Evolutionary conservation across 208 protist genomes (phyloP).

Genomic region (Angomonas desouzai): DNA sequence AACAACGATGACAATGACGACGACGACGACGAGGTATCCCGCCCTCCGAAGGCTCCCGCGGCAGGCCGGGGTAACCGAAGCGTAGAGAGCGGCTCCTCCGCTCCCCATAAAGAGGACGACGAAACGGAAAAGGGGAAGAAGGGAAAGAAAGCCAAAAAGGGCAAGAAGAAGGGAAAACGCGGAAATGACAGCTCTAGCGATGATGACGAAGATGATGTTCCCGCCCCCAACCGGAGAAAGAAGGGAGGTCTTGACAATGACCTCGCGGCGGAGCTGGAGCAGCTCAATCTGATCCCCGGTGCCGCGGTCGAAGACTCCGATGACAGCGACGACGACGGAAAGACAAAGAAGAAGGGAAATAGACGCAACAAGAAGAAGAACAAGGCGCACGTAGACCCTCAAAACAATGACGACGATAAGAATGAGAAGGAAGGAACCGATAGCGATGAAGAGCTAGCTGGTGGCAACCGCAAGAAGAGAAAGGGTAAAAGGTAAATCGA

Average conservation of each 20-base stretch:
- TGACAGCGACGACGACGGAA: slow-evolving; percentile 17
- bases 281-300: slow-evolving; percentile 1
- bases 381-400: slow-evolving; percentile 5
- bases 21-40: neutral
- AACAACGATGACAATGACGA: slow-evolving; percentile 9
- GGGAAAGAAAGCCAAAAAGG: slow-evolving; percentile 16
- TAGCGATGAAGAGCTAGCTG: slow-evolving; percentile 73
- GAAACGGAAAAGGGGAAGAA: slow-evolving; percentile 1
- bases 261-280: slow-evolving; percentile 5
- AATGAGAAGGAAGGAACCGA: slow-evolving; percentile 25
- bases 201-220: neutral
- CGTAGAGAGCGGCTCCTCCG: neutral
- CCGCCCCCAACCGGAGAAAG: slow-evolving; percentile 12
- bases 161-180: neutral
- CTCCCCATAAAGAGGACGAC: slow-evolving; percentile 17
- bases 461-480: slow-evolving; percentile 64
- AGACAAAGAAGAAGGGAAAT: slow-evolving; percentile 19
- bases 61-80: neutral
- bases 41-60: neutral
- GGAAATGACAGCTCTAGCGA: slow-evolving; percentile 9
- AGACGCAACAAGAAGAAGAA: slow-evolving; percentile 19
- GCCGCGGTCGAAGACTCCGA: neutral
- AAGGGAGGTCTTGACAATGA: neutral
- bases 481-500: slow-evolving; percentile 23
- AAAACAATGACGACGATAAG: neutral